phyloP scores from a whole-genome alignment of 2,329 filamentous ascomycete genomes.

The Arthroderma sp. region DNA sequence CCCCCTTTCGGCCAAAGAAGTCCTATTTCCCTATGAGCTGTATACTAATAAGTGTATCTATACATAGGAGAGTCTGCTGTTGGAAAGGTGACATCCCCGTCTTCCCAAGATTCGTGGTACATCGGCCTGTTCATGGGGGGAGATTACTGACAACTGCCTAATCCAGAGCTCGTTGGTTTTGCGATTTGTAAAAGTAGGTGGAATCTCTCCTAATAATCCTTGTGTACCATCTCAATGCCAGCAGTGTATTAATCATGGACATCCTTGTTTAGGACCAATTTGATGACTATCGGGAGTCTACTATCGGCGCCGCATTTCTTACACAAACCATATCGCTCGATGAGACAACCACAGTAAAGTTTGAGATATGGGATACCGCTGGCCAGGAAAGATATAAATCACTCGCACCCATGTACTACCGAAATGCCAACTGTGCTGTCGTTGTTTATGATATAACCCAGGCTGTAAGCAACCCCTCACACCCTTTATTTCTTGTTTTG shows the following conservation, averaged over 20 bases:
- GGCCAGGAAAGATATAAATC: constrained; percentile 99
- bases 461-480: constrained; percentile 53
- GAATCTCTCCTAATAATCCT: not conserved
- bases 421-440: constrained; percentile 97
- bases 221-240: not conserved
- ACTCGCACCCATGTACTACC: constrained; percentile 97
- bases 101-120: constrained; percentile 3
- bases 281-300: constrained; percentile 94
- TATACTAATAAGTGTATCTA: not conserved
- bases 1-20: not conserved
- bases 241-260: not conserved
- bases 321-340: constrained; percentile 98
- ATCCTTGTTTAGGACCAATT: constrained; percentile 73
- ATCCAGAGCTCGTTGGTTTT: constrained; percentile 85
- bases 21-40: constrained; percentile 16
- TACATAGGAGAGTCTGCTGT: constrained; percentile 85
- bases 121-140: constrained; percentile 3
- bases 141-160: constrained; percentile 20
- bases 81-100: constrained; percentile 62
- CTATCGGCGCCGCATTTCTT: constrained; percentile 94
- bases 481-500: not conserved
- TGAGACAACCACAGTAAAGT: constrained; percentile 97
- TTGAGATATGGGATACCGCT: constrained; percentile 98
- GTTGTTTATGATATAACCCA: constrained; percentile 99
- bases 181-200: constrained; percentile 84